Percentiles rank a stretch among this genome's conserved stretches.
Conservation (phyloP, 1,284 basidiomycete genomes). For the Moesziomyces antarcticus region DNA sequence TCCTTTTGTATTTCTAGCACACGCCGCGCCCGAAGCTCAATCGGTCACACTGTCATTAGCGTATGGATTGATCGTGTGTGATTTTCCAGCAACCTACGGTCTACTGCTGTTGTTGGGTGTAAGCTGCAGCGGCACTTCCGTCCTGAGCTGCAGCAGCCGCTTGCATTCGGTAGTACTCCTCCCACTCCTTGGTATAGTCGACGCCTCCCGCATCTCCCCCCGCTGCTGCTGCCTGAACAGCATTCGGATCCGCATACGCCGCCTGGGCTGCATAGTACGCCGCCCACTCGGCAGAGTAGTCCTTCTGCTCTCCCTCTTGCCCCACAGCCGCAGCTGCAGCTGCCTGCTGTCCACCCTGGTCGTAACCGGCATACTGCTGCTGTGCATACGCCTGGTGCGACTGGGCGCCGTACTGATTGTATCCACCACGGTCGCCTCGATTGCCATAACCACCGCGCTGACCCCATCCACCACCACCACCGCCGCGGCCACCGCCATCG, state of each 20-base stretch:
- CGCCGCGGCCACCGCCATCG: constrained; percentile 18
- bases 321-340: not conserved
- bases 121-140: constrained; percentile 18
- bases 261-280: constrained; percentile 63
- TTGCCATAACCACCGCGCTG: constrained; percentile 32
- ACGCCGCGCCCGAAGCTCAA: not conserved
- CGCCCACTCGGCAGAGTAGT: constrained; percentile 66
- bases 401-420: not conserved
- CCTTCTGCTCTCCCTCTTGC: constrained; percentile 42
- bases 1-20: constrained; percentile 3
- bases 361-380: constrained; percentile 11
- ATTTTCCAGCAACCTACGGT: not conserved
- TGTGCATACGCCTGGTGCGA: constrained; percentile 1
- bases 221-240: constrained; percentile 17
- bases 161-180: constrained; percentile 60
- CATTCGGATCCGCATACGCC: constrained; percentile 29
- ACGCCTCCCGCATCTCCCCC: constrained; percentile 11
- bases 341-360: constrained; percentile 10
- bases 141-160: constrained; percentile 45
- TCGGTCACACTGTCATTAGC: not conserved
- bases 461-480: constrained; percentile 24
- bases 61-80: not conserved
- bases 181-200: constrained; percentile 67
- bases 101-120: constrained; percentile 7
- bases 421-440: constrained; percentile 16